Evolutionary conservation across 2,329 filamentous ascomycete genomes (phyloP), one percentile per base, ranked within the genome.

Genomic region (Fusarium xyrophilum): DNA sequence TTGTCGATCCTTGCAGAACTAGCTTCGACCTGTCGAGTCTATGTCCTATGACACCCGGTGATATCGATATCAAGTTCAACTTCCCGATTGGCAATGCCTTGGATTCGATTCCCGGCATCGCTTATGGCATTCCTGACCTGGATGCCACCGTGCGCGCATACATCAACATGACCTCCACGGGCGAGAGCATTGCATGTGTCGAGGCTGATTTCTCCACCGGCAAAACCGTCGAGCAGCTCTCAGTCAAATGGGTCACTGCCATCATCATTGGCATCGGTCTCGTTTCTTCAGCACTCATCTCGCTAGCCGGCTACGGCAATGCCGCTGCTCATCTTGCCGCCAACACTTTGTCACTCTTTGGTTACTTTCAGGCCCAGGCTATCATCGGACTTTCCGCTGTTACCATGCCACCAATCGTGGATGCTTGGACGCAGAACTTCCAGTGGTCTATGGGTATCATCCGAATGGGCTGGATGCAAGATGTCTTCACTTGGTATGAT

Each of bases 361-460:
- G 91, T 65, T 97, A 96, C 80, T 97, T 97, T 85, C 95, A 98
- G 80, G 89, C 92, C 7, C 93, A 97, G 80, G 94, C 95, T 40
- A 93, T 97, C 79, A 85, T 97, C 73, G 94, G 94, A 67, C 90
- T 97, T 80, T 92, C 90, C 39, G 87, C 90, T 19, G 89, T 97
- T 14, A 84, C 85, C 30, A 86, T 97, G 66, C 95, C 95, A 7
- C 95, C 95, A 0, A 91, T 97, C 63, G 95, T 96, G 54, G 87
- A 92, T 75, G 86, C 93, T 0, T 98, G 95, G 95, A 97, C 94
- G 3, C 94, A 97, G 80, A 95, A 97, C 81, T 97, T 98, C 82
- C 92, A 96, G 77, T 98, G 95, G 95, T 96, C 91, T 75, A 96
- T 98, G 92, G 95, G 95, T 73, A 93, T 98, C 75, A 97, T 98